A percentile compares a stretch with the other conserved stretches of the same genome.
These are phyloP conservation scores for Lentinus tigrinus DNA, from an alignment of 768 basidiomycete genomes.

Conservation along the genomic window DNA sequence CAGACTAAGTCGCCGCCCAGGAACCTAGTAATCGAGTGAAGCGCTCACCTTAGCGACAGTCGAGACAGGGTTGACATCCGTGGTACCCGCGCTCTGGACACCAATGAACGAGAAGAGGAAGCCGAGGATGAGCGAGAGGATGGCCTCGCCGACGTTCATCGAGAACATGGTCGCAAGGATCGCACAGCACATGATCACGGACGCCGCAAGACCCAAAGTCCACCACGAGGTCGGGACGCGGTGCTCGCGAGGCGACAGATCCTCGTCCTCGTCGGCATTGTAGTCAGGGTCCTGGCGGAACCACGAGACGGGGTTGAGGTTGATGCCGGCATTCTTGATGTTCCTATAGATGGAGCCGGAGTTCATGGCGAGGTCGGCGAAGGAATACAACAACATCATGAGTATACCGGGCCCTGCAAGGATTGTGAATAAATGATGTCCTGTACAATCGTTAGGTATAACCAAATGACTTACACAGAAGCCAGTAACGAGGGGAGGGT, in stretches of 20 bases:
- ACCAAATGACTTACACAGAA: slow-evolving; percentile 19
- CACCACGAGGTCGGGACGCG: slow-evolving; percentile 58
- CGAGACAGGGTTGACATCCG: slow-evolving; percentile 61
- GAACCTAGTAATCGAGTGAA: slow-evolving; percentile 16
- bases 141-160: slow-evolving; percentile 57
- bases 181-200: slow-evolving; percentile 48
- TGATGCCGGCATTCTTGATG: slow-evolving; percentile 7
- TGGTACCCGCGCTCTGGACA: slow-evolving; percentile 57
- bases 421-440: neutral
- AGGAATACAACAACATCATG: slow-evolving; percentile 61
- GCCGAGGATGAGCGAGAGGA: slow-evolving; percentile 56
- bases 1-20: neutral
- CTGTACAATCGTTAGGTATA: too few species aligned
- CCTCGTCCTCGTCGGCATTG: slow-evolving; percentile 42
- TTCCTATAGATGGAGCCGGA: slow-evolving; percentile 34
- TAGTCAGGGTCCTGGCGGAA: slow-evolving; percentile 22
- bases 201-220: slow-evolving; percentile 46
- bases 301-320: slow-evolving; percentile 16
- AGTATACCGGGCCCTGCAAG: slow-evolving; percentile 51
- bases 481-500: slow-evolving; percentile 23
- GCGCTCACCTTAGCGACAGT: slow-evolving; percentile 46
- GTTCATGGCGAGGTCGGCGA: slow-evolving; percentile 49
- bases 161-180: slow-evolving; percentile 54
- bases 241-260: slow-evolving; percentile 52
- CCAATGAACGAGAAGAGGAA: slow-evolving; percentile 71